Evolutionary conservation across 441 rosid species (phyloP), one percentile per base, ranked within the genome.

Genomic region (Biscutella auriculata): DNA sequence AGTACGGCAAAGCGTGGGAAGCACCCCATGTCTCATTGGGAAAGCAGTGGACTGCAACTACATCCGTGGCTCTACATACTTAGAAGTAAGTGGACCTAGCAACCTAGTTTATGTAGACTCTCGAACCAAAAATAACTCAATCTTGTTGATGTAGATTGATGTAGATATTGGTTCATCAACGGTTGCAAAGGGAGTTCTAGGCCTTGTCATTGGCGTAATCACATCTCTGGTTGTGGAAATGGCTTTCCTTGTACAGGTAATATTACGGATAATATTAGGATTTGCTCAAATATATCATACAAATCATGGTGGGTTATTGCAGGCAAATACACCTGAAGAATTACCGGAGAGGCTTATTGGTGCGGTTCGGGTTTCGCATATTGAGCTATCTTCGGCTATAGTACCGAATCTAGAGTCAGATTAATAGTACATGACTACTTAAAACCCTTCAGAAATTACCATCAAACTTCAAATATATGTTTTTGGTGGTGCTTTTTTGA

Each of bases 221-320:
- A 90, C 87, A 6, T 63, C 99, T 4, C 70, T 94, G 72, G 99
- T 90, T 34, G 96, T 94, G 42, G 99, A 94, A 72, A 90, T 90
- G 96, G 97, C 99, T 62, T 90, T 90, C 73, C 96, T 94, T 77
- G 94, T 94, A 78, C 99, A 94, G 94, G 98, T 84, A 74, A 33
- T 57, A 4, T 16, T 28, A 44, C 33, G 8, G 8, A 23, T 32
- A 36, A 14, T 9, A 19, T 50, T 11, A 23, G 29, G 46, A 12
- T 46, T 40, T 30, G 14, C 14, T 28, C 30, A 36, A 11, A 16
- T 35, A 51, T 33, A 7, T 44, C 13, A 10, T 37, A 21, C 26
- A 51, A 21, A 21, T 45, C 41, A 39, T 39, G 57, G 32, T 62
- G 0, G 35, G 39, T 54, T 56, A 12, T 50, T 37, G 64, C 73